phyloP scores from a whole-genome alignment of 2,329 filamentous ascomycete genomes.

The Dendryphion nanum region DNA sequence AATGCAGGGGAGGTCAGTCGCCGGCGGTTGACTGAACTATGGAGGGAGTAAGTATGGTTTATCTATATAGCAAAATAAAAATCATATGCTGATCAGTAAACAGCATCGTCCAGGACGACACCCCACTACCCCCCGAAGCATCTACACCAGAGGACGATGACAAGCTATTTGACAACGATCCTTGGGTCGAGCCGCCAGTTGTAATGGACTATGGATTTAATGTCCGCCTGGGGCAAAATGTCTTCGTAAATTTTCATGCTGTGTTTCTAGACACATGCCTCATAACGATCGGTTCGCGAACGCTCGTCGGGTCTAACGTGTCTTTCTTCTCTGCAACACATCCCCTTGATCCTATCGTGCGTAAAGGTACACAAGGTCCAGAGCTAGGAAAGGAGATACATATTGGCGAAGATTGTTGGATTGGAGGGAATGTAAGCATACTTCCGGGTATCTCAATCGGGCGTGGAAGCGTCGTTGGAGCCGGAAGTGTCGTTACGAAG shows the following conservation, averaged over 20 bases:
- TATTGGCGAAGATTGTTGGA: slow-evolving; percentile 68
- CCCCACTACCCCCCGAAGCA: slow-evolving; percentile 60
- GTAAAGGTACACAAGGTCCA: slow-evolving; percentile 73
- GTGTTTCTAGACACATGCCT: slow-evolving; percentile 74
- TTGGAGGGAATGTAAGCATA: slow-evolving; percentile 54
- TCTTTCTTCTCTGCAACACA: slow-evolving; percentile 74
- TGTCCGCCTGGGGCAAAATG: slow-evolving; percentile 65
- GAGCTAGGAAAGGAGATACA: slow-evolving; percentile 71
- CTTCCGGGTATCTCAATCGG: slow-evolving; percentile 78
- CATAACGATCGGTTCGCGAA: slow-evolving; percentile 73
- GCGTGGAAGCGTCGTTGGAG: slow-evolving; percentile 69
- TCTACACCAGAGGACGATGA: slow-evolving; percentile 64
- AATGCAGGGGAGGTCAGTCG: slow-evolving; percentile 59
- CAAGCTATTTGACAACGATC: slow-evolving; percentile 60
- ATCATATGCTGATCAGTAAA: background rate
- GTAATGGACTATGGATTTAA: slow-evolving; percentile 78
- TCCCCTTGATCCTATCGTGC: slow-evolving; percentile 70
- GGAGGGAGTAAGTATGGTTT: slow-evolving; percentile 62
- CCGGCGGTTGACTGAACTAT: slow-evolving; percentile 64
- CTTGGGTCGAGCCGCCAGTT: slow-evolving; percentile 70
- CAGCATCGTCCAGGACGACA: slow-evolving; percentile 63
- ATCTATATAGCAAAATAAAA: slow-evolving; percentile 1
- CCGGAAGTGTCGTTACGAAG: slow-evolving; percentile 81
- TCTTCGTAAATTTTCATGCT: slow-evolving; percentile 74
- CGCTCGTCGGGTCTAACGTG: slow-evolving; percentile 76